A percentile compares a stretch with the other conserved stretches of the same genome.
phyloP scores from a whole-genome alignment of 192 early-diverging fungal species.

The Linnemannia zychae region DNA sequence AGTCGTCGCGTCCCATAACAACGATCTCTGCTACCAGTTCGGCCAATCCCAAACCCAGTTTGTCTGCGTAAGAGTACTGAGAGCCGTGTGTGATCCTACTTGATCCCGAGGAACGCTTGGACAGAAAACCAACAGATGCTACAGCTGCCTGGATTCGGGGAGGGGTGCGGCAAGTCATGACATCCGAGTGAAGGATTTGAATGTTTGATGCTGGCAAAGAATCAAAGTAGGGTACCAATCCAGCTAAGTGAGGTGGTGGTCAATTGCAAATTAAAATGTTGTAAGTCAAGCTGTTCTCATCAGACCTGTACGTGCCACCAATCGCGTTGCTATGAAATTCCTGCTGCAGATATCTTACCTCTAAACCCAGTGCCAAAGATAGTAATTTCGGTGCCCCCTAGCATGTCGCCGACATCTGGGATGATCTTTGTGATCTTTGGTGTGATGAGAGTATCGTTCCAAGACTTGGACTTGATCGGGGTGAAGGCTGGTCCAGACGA shows the following conservation, averaged over 20 bases:
- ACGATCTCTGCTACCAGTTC: slow-evolving; percentile 51
- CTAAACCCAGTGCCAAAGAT: slow-evolving; percentile 53
- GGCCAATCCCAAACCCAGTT: slow-evolving; percentile 32
- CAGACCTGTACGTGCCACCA: not conserved
- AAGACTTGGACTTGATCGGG: slow-evolving; percentile 44
- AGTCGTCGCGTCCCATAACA: slow-evolving; percentile 34
- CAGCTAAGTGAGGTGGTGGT: slow-evolving; percentile 13
- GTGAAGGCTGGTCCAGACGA: slow-evolving; percentile 4
- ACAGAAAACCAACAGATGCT: slow-evolving; percentile 31
- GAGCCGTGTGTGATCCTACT: slow-evolving; percentile 8
- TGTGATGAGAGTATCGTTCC: slow-evolving; percentile 30
- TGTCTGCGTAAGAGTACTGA: slow-evolving; percentile 50
- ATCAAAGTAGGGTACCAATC: slow-evolving; percentile 43
- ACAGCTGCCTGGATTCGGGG: slow-evolving; percentile 37
- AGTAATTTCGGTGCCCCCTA: slow-evolving; percentile 52
- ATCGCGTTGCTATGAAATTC: not conserved
- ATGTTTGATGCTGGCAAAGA: slow-evolving; percentile 43
- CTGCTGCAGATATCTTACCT: slow-evolving; percentile 15
- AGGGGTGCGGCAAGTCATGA: slow-evolving; percentile 45
- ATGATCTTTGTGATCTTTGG: slow-evolving; percentile 50
- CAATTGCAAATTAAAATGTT: not conserved
- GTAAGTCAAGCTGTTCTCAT: not conserved
- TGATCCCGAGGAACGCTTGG: slow-evolving; percentile 11
- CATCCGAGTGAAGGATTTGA: slow-evolving; percentile 35
- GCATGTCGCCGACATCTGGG: slow-evolving; percentile 50